These are phyloP conservation scores for Scheffersomyces coipomensis DNA, from an alignment of 805 yeast genomes.

Conservation along the genomic window DNA sequence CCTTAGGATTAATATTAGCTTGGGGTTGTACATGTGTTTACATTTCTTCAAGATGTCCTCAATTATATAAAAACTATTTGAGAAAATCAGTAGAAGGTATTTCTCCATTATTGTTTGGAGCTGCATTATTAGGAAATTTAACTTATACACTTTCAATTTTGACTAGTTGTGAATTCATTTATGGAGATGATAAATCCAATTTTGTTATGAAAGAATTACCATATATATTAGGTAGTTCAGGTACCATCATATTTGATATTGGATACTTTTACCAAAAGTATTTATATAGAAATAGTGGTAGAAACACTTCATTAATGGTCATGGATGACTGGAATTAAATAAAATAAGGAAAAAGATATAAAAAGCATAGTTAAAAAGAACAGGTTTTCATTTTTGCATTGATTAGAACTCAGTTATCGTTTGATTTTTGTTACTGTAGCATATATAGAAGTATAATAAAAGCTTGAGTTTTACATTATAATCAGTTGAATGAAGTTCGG, in stretches of 20 bases:
- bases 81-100: conserved; percentile 86
- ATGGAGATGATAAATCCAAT: conserved; percentile 26
- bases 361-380: no score
- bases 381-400: no score
- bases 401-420: no score
- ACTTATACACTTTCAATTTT: conserved; percentile 76
- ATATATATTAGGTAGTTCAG: conserved; percentile 79
- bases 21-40: conserved; percentile 81
- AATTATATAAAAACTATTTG: conserved; percentile 68
- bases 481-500: no score
- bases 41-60: conserved; percentile 80
- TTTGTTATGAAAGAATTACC: conserved; percentile 75
- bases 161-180: conserved; percentile 53
- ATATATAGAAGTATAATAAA: no score
- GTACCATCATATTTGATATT: conserved; percentile 77
- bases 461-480: no score
- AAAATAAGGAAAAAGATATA: no score
- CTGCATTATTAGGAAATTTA: conserved; percentile 77
- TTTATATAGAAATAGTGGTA: conserved; percentile 24
- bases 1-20: conserved; percentile 44
- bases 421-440: no score
- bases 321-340: conserved; percentile 17
- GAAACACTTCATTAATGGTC: conserved; percentile 16
- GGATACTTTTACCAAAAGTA: conserved; percentile 63
- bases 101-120: conserved; percentile 73